These are phyloP conservation scores for Rhodotorula babjevae DNA, from an alignment of 768 basidiomycete genomes.

Conservation along the genomic window DNA sequence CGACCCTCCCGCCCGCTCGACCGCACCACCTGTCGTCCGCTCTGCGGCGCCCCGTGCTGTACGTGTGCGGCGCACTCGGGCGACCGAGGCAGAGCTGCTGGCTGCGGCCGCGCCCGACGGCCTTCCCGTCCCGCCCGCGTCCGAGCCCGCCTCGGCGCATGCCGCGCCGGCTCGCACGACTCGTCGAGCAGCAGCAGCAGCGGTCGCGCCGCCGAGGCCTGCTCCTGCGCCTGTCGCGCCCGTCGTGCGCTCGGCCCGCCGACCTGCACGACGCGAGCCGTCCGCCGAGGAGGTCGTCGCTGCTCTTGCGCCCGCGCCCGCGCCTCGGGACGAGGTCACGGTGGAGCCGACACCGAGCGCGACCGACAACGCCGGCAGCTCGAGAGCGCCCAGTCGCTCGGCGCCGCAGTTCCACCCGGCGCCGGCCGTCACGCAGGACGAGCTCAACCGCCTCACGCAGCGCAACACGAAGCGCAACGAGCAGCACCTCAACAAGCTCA, in stretches of 20 bases:
- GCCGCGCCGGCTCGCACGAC: neutral
- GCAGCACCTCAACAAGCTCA: conserved; percentile 33
- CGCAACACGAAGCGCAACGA: conserved; percentile 39
- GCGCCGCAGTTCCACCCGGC: conserved; percentile 16
- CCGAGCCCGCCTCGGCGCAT: fast-evolving
- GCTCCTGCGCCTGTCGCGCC: neutral
- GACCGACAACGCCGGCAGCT: neutral
- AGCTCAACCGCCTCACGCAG: conserved; percentile 35
- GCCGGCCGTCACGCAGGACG: conserved; percentile 29
- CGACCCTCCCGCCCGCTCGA: neutral
- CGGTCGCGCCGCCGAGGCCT: neutral
- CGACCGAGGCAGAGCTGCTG: neutral
- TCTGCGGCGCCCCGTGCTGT: neutral
- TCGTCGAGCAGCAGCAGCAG: neutral
- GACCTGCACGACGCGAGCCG: neutral
- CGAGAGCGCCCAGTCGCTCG: neutral
- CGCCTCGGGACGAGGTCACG: too few relatives aligned
- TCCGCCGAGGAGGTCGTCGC: neutral
- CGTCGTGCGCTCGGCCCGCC: neutral
- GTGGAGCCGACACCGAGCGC: neutral
- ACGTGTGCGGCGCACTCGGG: neutral
- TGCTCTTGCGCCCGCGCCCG: too few relatives aligned
- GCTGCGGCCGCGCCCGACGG: neutral
- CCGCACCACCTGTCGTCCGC: too few relatives aligned
- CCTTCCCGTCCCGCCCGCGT: too few relatives aligned